Percentiles rank a stretch among this genome's conserved stretches.
Evolutionary conservation across 78 protist genomes (phyloP).

Genomic region (Monosiga brevicollis): DNA sequence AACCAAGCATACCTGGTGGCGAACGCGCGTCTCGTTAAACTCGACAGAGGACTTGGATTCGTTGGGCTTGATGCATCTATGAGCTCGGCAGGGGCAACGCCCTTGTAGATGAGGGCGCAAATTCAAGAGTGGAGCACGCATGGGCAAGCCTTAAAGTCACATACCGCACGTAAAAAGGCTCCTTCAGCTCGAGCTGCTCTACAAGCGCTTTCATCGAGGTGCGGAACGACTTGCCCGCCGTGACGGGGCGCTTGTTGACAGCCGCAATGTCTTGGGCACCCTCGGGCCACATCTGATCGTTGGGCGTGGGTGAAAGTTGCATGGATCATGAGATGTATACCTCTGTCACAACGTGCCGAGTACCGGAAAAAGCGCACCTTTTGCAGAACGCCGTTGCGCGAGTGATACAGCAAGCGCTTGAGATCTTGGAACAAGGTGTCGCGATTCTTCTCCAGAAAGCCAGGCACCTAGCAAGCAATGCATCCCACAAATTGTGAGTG

Average conservation of each 20-base stretch:
- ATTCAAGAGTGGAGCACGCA: no score
- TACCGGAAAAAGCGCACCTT: neutral
- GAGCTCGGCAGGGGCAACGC: no score
- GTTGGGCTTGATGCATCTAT: slow-evolving; percentile 73
- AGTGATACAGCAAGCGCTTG: neutral
- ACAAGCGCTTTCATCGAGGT: slow-evolving; percentile 37
- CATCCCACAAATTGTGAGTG: neutral
- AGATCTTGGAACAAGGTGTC: slow-evolving; percentile 36
- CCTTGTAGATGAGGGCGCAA: no score
- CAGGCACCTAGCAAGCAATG: slow-evolving; percentile 40
- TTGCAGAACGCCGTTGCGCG: neutral
- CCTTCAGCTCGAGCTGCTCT: slow-evolving; percentile 30
- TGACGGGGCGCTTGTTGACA: slow-evolving; percentile 14
- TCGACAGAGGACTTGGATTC: slow-evolving; percentile 38
- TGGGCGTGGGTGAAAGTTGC: neutral
- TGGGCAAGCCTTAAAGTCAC: no score
- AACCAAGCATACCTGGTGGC: slow-evolving; percentile 16
- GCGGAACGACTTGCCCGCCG: slow-evolving; percentile 1
- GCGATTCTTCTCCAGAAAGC: slow-evolving; percentile 80
- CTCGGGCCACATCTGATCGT: neutral
- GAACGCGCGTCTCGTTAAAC: slow-evolving; percentile 33
- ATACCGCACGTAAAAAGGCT: slow-evolving; percentile 74
- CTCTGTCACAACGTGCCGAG: neutral
- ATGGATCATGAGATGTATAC: neutral
- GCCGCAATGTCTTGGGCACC: slow-evolving; percentile 10